These are phyloP conservation scores for Boletus pseudopeckii DNA, from an alignment of 768 basidiomycete species.

Conservation along the genomic window DNA sequence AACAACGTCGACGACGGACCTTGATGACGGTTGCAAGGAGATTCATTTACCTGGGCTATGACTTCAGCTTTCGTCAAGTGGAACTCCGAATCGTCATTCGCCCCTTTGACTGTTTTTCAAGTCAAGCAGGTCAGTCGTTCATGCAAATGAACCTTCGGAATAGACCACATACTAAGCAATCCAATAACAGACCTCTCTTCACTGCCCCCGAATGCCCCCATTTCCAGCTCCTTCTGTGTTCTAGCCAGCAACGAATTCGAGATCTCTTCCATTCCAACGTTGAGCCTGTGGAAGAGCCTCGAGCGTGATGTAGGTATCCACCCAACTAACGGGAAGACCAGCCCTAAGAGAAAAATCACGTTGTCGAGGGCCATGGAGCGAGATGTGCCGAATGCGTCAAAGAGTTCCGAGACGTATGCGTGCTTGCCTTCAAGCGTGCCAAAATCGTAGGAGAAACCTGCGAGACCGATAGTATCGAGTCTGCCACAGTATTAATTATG, in stretches of 20 bases:
- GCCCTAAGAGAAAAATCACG: conserved; percentile 34
- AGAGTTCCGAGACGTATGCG: conserved; percentile 39
- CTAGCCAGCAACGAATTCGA: conserved; percentile 38
- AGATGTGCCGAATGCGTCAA: conserved; percentile 33
- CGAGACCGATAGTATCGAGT: neutral
- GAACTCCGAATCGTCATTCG: conserved; percentile 21
- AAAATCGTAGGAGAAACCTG: conserved; percentile 41
- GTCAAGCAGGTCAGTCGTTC: neutral
- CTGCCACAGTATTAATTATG: neutral
- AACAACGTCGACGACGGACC: neutral
- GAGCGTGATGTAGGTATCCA: conserved; percentile 36
- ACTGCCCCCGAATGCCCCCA: conserved; percentile 14
- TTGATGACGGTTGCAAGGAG: neutral
- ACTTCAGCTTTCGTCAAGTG: conserved; percentile 30
- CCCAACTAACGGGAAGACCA: conserved; percentile 35
- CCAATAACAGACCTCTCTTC: conserved; percentile 28
- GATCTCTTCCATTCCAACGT: conserved; percentile 35
- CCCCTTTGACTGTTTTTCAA: conserved; percentile 34
- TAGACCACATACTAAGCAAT: conserved; percentile 15
- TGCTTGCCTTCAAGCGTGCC: conserved; percentile 47
- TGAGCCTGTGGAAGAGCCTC: conserved; percentile 29
- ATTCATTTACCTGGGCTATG: conserved; percentile 18
- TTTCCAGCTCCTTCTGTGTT: conserved; percentile 32
- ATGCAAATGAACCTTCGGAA: conserved; percentile 14
- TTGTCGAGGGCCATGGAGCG: conserved; percentile 22